Evolutionary conservation across 805 yeast genomes (phyloP).

Genomic region (Candida sithepensis): DNA sequence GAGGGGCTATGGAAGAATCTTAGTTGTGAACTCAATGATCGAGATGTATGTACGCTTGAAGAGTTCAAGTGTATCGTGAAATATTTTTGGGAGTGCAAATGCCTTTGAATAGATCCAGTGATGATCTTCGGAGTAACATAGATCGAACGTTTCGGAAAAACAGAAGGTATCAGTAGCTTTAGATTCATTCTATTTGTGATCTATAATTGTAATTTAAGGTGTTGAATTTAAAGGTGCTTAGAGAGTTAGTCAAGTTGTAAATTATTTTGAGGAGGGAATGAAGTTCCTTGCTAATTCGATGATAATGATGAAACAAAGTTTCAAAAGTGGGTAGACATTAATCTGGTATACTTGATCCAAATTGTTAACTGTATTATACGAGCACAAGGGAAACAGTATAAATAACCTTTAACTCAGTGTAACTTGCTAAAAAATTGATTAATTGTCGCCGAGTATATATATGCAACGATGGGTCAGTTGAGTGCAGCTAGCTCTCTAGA

Average conservation of each 20-base stretch:
- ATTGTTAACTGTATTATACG: no score
- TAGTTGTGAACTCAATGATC: not conserved
- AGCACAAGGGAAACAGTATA: no score
- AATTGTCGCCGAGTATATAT: not conserved
- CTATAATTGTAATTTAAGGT: not conserved
- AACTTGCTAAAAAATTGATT: not conserved
- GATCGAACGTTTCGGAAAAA: not conserved
- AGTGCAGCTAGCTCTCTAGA: no score
- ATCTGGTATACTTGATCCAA: no score
- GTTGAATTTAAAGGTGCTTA: no score
- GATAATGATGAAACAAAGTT: no score
- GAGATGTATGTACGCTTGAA: not conserved
- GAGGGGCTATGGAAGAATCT: conserved; percentile 3
- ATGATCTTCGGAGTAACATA: not conserved
- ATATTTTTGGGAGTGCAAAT: not conserved
- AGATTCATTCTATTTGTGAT: not conserved
- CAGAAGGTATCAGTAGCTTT: not conserved
- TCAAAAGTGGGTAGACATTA: no score
- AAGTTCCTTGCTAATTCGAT: no score
- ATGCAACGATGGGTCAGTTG: not conserved
- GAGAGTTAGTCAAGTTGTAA: no score
- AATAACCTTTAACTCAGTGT: no score
- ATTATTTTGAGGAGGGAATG: no score
- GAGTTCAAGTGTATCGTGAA: not conserved
- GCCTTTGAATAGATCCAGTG: not conserved